These are phyloP conservation scores for Podila minutissima DNA, from an alignment of 192 early-diverging fungal species.

Conservation along the genomic window DNA sequence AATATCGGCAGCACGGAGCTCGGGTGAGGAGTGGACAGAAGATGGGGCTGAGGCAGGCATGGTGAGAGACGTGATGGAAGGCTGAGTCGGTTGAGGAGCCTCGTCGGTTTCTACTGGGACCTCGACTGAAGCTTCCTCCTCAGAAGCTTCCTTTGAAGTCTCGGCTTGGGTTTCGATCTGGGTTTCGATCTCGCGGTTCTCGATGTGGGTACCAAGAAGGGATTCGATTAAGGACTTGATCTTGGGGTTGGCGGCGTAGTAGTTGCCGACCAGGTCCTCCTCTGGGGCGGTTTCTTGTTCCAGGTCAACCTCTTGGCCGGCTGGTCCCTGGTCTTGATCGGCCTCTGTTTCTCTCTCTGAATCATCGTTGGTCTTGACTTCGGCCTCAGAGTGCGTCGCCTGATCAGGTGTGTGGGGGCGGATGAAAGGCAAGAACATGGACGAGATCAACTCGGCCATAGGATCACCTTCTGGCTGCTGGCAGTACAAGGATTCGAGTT, in stretches of 20 bases:
- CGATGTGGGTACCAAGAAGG: conserved; percentile 24
- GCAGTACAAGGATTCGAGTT: conserved; percentile 6
- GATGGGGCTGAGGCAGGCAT: background rate
- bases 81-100: too few species aligned
- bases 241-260: conserved; percentile 35
- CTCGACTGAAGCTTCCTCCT: background rate
- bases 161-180: background rate
- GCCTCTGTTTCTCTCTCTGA: background rate
- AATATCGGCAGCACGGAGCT: conserved; percentile 37
- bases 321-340: background rate
- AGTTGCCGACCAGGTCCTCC: conserved; percentile 24
- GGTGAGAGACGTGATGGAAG: background rate
- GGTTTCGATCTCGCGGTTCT: conserved; percentile 2
- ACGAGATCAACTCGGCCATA: conserved; percentile 14
- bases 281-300: background rate
- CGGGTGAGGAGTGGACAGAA: conserved; percentile 33
- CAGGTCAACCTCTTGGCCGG: too few species aligned
- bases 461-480: conserved; percentile 15
- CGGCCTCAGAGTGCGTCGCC: background rate
- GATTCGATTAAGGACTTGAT: conserved; percentile 37
- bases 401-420: conserved; percentile 21
- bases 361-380: background rate
- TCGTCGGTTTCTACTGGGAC: background rate
- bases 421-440: conserved; percentile 37
- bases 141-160: background rate